phyloP scores from a whole-genome alignment of 768 basidiomycete genomes.

The Rhodotorula graminis region DNA sequence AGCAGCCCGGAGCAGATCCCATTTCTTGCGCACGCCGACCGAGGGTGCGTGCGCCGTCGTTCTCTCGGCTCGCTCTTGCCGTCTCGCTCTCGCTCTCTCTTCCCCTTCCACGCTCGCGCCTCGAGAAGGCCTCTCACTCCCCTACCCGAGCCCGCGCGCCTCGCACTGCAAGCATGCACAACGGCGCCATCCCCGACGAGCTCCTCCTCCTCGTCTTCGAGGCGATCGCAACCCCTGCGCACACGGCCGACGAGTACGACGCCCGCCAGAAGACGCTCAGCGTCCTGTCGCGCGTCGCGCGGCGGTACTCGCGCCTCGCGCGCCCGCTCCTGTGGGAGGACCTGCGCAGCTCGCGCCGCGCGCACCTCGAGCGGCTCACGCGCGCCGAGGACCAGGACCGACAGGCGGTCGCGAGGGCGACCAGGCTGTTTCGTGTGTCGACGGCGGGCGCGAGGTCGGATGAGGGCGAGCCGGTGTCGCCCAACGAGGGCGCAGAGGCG shows the following conservation, averaged over 20 bases:
- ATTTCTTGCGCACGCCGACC: too few relatives aligned
- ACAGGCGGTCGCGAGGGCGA: too few relatives aligned
- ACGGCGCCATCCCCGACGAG: background rate
- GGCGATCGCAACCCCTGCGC: background rate
- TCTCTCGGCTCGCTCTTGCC: too few relatives aligned
- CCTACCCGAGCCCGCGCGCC: too few relatives aligned
- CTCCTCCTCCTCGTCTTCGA: background rate
- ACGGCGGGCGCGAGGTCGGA: background rate
- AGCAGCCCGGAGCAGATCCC: too few relatives aligned
- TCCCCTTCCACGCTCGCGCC: too few relatives aligned
- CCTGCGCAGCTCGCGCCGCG: background rate
- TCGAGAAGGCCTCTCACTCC: too few relatives aligned
- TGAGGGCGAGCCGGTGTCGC: background rate
- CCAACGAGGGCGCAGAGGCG: background rate
- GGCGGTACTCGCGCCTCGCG: background rate
- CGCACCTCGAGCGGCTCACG: background rate
- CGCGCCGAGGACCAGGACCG: background rate
- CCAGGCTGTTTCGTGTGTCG: background rate
- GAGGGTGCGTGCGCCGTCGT: too few relatives aligned
- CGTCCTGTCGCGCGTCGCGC: background rate
- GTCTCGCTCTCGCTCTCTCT: too few relatives aligned
- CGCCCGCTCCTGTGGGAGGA: background rate
- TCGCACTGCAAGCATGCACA: background rate
- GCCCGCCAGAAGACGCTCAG: background rate
- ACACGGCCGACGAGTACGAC: background rate